Evolutionary conservation across 2,329 filamentous ascomycete genomes (phyloP).

Genomic region (Penicillium sp.): DNA sequence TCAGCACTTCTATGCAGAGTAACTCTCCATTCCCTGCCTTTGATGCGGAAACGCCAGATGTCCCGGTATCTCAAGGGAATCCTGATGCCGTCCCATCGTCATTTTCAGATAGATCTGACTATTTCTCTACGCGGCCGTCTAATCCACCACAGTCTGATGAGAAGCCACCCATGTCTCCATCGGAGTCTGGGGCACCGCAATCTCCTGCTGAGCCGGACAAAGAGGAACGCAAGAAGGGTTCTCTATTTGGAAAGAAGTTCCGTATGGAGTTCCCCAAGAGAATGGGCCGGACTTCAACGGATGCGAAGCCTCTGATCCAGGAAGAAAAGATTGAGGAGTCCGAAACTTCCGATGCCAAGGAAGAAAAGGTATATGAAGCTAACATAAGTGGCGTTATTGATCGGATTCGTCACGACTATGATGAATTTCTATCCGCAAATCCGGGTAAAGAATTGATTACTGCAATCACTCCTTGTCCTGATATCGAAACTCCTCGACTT

Average conservation of each 20-base stretch:
- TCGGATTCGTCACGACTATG: conserved; percentile 51
- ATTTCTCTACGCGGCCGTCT: conserved; percentile 69
- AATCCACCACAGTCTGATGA: conserved; percentile 52
- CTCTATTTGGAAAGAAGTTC: conserved; percentile 82
- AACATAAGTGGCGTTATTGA: conserved; percentile 53
- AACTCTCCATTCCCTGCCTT: conserved; percentile 34
- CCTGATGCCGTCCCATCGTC: conserved; percentile 50
- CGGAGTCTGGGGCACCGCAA: conserved; percentile 51
- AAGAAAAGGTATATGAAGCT: conserved; percentile 50
- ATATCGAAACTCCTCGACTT: conserved; percentile 51
- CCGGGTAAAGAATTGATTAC: conserved; percentile 42
- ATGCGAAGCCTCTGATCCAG: conserved; percentile 71
- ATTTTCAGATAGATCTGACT: conserved; percentile 71
- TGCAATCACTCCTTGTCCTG: conserved; percentile 47
- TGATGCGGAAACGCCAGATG: conserved; percentile 36
- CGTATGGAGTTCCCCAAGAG: conserved; percentile 80
- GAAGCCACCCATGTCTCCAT: conserved; percentile 53
- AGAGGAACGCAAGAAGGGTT: conserved; percentile 64
- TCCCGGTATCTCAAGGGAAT: conserved; percentile 53
- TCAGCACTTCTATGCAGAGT: conserved; percentile 36
- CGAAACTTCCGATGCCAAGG: conserved; percentile 56
- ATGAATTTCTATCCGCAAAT: conserved; percentile 45
- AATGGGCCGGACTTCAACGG: conserved; percentile 68
- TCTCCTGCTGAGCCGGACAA: conserved; percentile 63
- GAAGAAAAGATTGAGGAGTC: conserved; percentile 72